A percentile compares a stretch with the other conserved stretches of the same genome.
phyloP scores from a whole-genome alignment of 2,329 filamentous ascomycete species.

The Penicillium sp. region DNA sequence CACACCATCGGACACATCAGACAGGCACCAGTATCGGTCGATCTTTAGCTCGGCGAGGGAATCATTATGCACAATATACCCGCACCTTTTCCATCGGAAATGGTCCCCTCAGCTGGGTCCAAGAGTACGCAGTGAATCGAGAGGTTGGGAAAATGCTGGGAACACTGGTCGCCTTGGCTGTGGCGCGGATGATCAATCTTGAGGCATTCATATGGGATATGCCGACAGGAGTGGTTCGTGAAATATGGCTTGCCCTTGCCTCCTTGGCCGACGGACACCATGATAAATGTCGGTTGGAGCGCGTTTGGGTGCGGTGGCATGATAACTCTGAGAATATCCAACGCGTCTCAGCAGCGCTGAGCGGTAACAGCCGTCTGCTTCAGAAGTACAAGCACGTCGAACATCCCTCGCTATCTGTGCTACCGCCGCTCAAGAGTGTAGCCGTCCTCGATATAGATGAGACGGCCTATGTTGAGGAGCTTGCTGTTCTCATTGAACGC shows the following conservation, averaged over 20 bases:
- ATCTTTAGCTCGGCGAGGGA: constrained; percentile 55
- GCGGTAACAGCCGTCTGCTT: constrained; percentile 37
- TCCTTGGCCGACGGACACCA: constrained; percentile 66
- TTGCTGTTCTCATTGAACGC: constrained; percentile 72
- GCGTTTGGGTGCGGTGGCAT: constrained; percentile 81
- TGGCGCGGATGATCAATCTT: constrained; percentile 79
- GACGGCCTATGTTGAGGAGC: constrained; percentile 78
- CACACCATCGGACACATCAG: constrained; percentile 13
- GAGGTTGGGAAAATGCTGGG: constrained; percentile 88
- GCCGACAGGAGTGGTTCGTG: constrained; percentile 78
- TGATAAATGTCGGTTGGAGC: constrained; percentile 66
- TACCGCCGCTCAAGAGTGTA: constrained; percentile 72
- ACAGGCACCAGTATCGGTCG: background rate
- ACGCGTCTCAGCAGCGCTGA: constrained; percentile 17
- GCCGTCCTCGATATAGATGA: constrained; percentile 81
- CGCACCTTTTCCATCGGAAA: constrained; percentile 85
- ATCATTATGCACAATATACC: constrained; percentile 76
- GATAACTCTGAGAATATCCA: constrained; percentile 61
- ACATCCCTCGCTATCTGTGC: constrained; percentile 75
- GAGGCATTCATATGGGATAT: constrained; percentile 87
- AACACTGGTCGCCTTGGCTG: constrained; percentile 73
- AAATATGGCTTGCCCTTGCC: constrained; percentile 77
- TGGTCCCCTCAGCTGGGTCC: constrained; percentile 73
- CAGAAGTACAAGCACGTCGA: constrained; percentile 64
- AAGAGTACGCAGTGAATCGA: constrained; percentile 78